These are phyloP conservation scores for Paecilomyces formosus DNA, from an alignment of 2,329 filamentous ascomycete genomes.

Conservation along the genomic window DNA sequence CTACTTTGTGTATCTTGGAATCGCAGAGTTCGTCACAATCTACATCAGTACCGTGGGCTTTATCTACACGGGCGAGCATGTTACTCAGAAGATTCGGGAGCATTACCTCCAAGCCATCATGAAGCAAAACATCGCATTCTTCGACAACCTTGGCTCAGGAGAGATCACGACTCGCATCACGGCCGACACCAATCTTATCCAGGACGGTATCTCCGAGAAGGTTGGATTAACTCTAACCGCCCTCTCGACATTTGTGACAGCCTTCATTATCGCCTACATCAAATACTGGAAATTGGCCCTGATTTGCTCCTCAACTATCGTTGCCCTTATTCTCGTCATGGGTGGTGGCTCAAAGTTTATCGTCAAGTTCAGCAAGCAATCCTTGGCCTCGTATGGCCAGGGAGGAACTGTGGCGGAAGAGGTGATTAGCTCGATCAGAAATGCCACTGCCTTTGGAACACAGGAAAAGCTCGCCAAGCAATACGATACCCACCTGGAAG, in stretches of 20 bases:
- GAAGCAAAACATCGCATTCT: conserved; percentile 84
- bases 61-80: conserved; percentile 78
- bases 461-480: conserved; percentile 84
- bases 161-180: conserved; percentile 94
- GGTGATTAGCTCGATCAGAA: conserved; percentile 87
- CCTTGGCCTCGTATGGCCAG: conserved; percentile 69
- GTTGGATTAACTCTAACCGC: conserved; percentile 70
- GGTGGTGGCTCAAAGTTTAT: conserved; percentile 66
- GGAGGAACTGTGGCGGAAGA: conserved; percentile 90
- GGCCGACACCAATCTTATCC: conserved; percentile 84
- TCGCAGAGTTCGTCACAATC: conserved; percentile 69
- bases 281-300: conserved; percentile 90
- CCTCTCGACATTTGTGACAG: conserved; percentile 74
- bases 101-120: conserved; percentile 78
- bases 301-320: conserved; percentile 74
- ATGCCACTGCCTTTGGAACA: conserved; percentile 85
- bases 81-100: conserved; percentile 70
- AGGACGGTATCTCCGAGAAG: conserved; percentile 91
- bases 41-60: conserved; percentile 82
- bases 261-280: conserved; percentile 84
- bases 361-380: conserved; percentile 71
- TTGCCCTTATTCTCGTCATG: conserved; percentile 73
- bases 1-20: conserved; percentile 79
- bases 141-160: conserved; percentile 85
- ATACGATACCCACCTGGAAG: conserved; percentile 68